Percentiles rank a stretch among this genome's conserved stretches.
These are phyloP conservation scores for Hypoxylon rubiginosum DNA, from an alignment of 2,329 filamentous ascomycete genomes.

Conservation along the genomic window DNA sequence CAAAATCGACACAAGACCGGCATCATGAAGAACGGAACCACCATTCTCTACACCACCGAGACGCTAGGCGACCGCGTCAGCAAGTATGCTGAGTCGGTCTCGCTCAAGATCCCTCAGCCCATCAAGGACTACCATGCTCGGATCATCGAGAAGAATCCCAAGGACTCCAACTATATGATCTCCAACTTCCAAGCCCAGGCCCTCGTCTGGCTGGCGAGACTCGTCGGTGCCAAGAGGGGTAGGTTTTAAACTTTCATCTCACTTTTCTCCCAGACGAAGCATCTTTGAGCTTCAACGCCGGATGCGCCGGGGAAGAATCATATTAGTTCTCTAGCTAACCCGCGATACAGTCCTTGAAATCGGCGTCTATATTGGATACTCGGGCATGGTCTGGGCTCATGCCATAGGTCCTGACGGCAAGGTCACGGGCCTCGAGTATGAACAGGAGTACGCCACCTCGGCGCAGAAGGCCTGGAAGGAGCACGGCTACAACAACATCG, in stretches of 20 bases:
- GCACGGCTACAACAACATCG: constrained; percentile 59
- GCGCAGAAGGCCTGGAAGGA: constrained; percentile 57
- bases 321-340: constrained; percentile 9
- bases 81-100: constrained; percentile 50
- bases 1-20: background rate
- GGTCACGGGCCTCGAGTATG: constrained; percentile 63
- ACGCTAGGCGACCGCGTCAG: constrained; percentile 46
- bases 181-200: constrained; percentile 59
- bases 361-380: constrained; percentile 64
- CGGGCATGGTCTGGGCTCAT: constrained; percentile 62
- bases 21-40: constrained; percentile 34
- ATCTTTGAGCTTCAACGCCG: background rate
- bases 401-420: constrained; percentile 59
- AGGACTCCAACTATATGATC: constrained; percentile 55
- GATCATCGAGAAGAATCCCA: constrained; percentile 23
- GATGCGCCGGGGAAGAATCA: background rate
- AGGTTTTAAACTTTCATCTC: constrained; percentile 6
- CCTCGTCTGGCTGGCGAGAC: constrained; percentile 58
- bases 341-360: constrained; percentile 60
- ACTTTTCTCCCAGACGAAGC: background rate
- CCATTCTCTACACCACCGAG: constrained; percentile 51
- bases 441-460: constrained; percentile 58
- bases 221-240: constrained; percentile 59
- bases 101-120: constrained; percentile 48
- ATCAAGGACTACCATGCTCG: constrained; percentile 49